Conservation (phyloP, 768 basidiomycete species). For the Cyclocybe aegerita region DNA sequence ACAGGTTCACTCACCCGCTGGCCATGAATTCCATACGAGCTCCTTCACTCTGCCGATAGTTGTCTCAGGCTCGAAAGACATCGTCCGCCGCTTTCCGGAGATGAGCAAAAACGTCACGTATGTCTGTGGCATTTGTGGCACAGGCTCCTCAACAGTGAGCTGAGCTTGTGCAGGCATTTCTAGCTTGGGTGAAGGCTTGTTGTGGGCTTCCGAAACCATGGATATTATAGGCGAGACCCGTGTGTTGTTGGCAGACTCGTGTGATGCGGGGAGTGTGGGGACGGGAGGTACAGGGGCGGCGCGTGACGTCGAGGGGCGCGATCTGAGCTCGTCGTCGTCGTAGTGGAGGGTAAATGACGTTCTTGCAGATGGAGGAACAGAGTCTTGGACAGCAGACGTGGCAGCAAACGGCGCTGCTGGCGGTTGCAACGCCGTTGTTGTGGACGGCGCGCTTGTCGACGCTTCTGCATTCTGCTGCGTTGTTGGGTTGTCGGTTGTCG, state of each 20-base stretch:
- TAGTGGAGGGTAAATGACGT: conserved; percentile 57
- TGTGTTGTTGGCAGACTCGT: conserved; percentile 12
- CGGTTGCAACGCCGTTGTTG: conserved; percentile 1
- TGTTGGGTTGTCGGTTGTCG: conserved; percentile 1
- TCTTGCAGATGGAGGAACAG: conserved; percentile 32
- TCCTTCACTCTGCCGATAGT: conserved; percentile 81
- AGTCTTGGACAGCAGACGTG: conserved; percentile 3
- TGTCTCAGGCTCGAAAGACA: conserved; percentile 74
- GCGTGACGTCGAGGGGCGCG: conserved; percentile 23
- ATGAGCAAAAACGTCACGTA: conserved; percentile 72
- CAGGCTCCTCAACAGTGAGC: conserved; percentile 14
- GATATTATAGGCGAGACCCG: conserved; percentile 6
- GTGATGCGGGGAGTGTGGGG: conserved; percentile 19
- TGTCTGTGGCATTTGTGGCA: conserved; percentile 64
- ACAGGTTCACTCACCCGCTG: conserved; percentile 48
- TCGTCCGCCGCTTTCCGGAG: conserved; percentile 64
- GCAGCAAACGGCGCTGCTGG: conserved; percentile 2
- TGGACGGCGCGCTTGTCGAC: neutral
- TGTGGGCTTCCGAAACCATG: conserved; percentile 8
- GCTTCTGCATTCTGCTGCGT: neutral
- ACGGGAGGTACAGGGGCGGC: conserved; percentile 13
- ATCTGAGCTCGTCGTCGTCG: conserved; percentile 25
- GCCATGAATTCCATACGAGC: conserved; percentile 83
- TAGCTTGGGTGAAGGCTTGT: conserved; percentile 4
- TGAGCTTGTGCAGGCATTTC: conserved; percentile 8